Conservation (phyloP, 495 filamentous ascomycete genomes). For the Aspergillus funiculosus region DNA sequence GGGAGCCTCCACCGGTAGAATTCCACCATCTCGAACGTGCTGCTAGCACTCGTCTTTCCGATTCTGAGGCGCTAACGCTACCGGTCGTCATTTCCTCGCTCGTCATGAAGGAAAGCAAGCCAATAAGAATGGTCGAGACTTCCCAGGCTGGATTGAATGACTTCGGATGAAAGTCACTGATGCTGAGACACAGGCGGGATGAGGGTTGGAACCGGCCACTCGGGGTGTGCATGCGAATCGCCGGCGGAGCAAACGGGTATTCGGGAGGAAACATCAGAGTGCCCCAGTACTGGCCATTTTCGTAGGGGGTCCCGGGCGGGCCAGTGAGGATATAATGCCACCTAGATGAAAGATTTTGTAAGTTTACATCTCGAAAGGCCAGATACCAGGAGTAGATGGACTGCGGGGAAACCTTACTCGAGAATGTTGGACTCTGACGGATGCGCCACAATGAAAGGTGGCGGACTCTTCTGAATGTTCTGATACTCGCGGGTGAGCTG, state of each 20-base stretch:
- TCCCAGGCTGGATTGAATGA: conserved; percentile 99
- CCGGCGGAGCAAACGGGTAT: conserved; percentile 95
- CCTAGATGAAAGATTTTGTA: conserved; percentile 40
- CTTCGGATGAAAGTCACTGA: conserved; percentile 94
- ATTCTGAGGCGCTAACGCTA: conserved; percentile 69
- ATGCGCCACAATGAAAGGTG: conserved; percentile 89
- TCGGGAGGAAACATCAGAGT: conserved; percentile 91
- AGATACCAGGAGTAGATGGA: background rate
- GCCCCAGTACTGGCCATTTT: conserved; percentile 96
- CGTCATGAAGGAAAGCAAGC: conserved; percentile 94
- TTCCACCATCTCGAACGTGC: conserved; percentile 92
- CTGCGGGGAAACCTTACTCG: conserved; percentile 50
- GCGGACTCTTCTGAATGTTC: conserved; percentile 82
- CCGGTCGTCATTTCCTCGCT: conserved; percentile 99
- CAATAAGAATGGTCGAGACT: conserved; percentile 91
- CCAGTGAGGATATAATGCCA: conserved; percentile 99
- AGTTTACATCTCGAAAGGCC: background rate
- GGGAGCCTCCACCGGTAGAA: conserved; percentile 85
- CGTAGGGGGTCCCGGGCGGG: conserved; percentile 89
- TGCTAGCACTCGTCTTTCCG: conserved; percentile 73
- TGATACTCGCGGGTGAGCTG: conserved; percentile 93
- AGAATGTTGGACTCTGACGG: conserved; percentile 93
- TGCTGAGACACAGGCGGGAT: conserved; percentile 86
- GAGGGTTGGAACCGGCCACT: conserved; percentile 91
- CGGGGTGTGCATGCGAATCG: conserved; percentile 98